phyloP scores from a whole-genome alignment of 495 filamentous ascomycete genomes.

The Aspergillus sclerotioniger region DNA sequence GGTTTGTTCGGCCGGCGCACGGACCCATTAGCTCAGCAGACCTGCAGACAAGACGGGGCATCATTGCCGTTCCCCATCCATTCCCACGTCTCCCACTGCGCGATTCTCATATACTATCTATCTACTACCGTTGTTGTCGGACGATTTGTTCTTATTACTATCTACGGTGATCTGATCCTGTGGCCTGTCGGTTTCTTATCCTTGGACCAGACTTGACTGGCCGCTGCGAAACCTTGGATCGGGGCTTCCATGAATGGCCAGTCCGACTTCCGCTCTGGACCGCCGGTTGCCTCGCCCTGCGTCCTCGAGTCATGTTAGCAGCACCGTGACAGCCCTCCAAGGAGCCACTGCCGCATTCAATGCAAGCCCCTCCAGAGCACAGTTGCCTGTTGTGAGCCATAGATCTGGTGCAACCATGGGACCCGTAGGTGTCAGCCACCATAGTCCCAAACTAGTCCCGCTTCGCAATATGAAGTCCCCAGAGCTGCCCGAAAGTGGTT shows the following conservation, averaged over 20 bases:
- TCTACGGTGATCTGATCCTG: not conserved
- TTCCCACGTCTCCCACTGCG: not conserved
- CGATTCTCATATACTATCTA: not conserved
- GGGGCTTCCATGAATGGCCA: conserved; percentile 33
- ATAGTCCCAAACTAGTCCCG: conserved; percentile 16
- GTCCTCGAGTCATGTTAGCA: conserved; percentile 17
- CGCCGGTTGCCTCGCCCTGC: conserved; percentile 29
- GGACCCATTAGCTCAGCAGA: conserved; percentile 7
- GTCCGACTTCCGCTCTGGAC: conserved; percentile 29
- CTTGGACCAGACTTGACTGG: not conserved
- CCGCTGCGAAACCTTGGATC: conserved; percentile 3
- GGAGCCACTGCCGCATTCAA: conserved; percentile 42
- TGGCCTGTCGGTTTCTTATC: not conserved
- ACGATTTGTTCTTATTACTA: not conserved
- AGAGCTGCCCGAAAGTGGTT: conserved; percentile 37
- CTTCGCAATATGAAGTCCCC: conserved; percentile 22
- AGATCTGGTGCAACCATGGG: conserved; percentile 9
- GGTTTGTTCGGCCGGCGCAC: not conserved
- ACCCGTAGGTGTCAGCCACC: conserved; percentile 12
- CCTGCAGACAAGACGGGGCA: not conserved
- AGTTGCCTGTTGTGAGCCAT: conserved; percentile 18
- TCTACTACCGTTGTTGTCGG: not conserved
- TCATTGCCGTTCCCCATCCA: not conserved
- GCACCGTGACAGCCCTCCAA: conserved; percentile 27
- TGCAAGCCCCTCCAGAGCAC: conserved; percentile 20